phyloP scores from a whole-genome alignment of 805 yeast species.

The Wickerhamiella siamensis region DNA sequence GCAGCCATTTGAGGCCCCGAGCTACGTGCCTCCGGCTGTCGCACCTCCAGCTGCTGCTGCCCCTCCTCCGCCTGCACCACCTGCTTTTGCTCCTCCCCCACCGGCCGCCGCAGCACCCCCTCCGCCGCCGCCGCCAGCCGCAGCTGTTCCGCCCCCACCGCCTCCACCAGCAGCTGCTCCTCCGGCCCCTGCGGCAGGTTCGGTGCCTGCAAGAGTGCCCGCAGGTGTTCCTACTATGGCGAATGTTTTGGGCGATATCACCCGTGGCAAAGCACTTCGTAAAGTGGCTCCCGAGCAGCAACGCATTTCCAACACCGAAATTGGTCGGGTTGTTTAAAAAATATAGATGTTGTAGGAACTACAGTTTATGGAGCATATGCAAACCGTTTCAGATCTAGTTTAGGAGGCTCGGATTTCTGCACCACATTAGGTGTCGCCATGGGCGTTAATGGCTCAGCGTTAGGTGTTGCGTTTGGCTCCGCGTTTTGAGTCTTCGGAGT shows the following conservation, averaged over 20 bases:
- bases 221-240: constrained; percentile 23
- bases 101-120: constrained; percentile 17
- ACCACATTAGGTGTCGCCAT: too few species aligned
- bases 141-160: constrained; percentile 21
- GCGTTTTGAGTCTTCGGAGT: too few species aligned
- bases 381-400: not conserved
- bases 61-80: constrained; percentile 20
- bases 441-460: not conserved
- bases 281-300: constrained; percentile 22
- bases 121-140: constrained; percentile 23
- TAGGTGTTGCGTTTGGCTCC: too few species aligned
- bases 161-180: constrained; percentile 27
- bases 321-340: constrained; percentile 22
- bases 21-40: constrained; percentile 22
- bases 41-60: constrained; percentile 26
- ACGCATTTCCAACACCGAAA: constrained; percentile 13
- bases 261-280: constrained; percentile 20
- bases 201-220: constrained; percentile 16
- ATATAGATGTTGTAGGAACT: not conserved
- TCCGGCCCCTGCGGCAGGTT: constrained; percentile 33
- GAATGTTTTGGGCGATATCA: constrained; percentile 24
- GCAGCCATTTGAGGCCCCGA: constrained; percentile 9
- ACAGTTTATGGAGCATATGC: not conserved
- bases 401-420: not conserved
- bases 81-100: constrained; percentile 24